Base-by-base conservation (phyloP, 495 filamentous ascomycete species). In the Tuber microsphaerosporum region DNA sequence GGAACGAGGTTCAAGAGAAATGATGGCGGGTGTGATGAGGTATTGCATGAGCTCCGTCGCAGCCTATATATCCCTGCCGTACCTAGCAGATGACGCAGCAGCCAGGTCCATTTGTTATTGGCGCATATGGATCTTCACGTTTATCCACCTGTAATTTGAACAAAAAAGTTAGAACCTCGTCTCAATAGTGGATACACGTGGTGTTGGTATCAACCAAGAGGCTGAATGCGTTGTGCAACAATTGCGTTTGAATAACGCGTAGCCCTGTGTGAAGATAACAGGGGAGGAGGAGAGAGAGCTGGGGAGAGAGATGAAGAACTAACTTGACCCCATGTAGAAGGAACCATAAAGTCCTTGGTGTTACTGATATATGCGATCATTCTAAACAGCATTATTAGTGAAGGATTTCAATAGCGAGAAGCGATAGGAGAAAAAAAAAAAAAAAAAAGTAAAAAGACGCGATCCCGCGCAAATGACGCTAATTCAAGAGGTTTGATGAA, bases 341-440 rank as follows among this genome's bases (percentile, higher is more conserved):
- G 95, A 78, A 99, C 95, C 95, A 99, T 99, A 84, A 94, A 98
- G 84, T 99, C 95, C 85, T 93, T 92, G 79, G 95, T 97, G 84
- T 91, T 92, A 83, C 94, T 94, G 85, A 94, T 97, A 85, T 97
- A 98, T 77, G 91, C 91, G 83, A 99, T 97, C 83, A 98, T 91
- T 77, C 95, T 99, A 83, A 69, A 46, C n/a, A 79, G 69, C 39
- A 75, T 56, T 34, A 44, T 82, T 44, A 70, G 75, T n/a, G 26
- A 48, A 16, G 39, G 12, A 26, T 48, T 14, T 22, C n/a, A 73
- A 48, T 22, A 42, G 73, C 3, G n/a, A 71, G 19, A 26, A 42
- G 73, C 65, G 73, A 20, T 22, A 8, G 48, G 68, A 71, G n/a
- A 31, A 44, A 42, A 48, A 46, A 26, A 56, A 51, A 37, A 45